Percentiles rank a stretch among this genome's conserved stretches.
phyloP scores from a whole-genome alignment of 495 filamentous ascomycete species.

The Aspergillus cavernicola region DNA sequence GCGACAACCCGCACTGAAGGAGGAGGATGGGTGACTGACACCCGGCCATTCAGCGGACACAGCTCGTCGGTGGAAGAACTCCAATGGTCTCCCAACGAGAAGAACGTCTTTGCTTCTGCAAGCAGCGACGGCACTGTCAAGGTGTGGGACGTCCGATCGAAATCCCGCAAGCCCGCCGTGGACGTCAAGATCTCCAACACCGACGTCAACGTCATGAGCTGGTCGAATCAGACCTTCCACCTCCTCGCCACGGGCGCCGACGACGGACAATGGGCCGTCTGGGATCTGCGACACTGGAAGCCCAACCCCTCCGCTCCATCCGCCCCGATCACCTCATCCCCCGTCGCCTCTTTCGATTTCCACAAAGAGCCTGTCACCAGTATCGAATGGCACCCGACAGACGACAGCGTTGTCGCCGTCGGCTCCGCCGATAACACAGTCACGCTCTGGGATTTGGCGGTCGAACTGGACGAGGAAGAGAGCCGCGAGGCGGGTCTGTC shows the following conservation, averaged over 20 bases:
- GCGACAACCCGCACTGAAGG: conserved; percentile 78
- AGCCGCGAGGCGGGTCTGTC: conserved; percentile 80
- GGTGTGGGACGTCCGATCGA: conserved; percentile 90
- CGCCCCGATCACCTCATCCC: conserved; percentile 49
- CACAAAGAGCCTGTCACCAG: conserved; percentile 95
- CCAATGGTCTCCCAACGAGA: conserved; percentile 92
- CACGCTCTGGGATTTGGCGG: conserved; percentile 94
- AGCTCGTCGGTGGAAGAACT: conserved; percentile 85
- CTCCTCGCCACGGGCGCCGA: conserved; percentile 91
- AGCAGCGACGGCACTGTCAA: conserved; percentile 92
- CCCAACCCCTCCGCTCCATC: conserved; percentile 42
- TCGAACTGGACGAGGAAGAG: conserved; percentile 96
- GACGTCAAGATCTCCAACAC: conserved; percentile 77
- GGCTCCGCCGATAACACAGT: conserved; percentile 91
- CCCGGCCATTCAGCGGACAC: conserved; percentile 76
- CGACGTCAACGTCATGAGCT: conserved; percentile 95
- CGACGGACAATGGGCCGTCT: conserved; percentile 91
- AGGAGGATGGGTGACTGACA: conserved; percentile 82
- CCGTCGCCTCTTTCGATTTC: conserved; percentile 86
- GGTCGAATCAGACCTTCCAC: conserved; percentile 81
- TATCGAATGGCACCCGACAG: conserved; percentile 95
- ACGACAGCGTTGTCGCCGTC: conserved; percentile 90
- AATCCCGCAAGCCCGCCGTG: conserved; percentile 77
- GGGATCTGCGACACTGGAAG: conserved; percentile 95
- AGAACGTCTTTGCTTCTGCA: conserved; percentile 87